Conservation (phyloP, 148 eudicot genomes). For the Suaeda aralocaspica region DNA sequence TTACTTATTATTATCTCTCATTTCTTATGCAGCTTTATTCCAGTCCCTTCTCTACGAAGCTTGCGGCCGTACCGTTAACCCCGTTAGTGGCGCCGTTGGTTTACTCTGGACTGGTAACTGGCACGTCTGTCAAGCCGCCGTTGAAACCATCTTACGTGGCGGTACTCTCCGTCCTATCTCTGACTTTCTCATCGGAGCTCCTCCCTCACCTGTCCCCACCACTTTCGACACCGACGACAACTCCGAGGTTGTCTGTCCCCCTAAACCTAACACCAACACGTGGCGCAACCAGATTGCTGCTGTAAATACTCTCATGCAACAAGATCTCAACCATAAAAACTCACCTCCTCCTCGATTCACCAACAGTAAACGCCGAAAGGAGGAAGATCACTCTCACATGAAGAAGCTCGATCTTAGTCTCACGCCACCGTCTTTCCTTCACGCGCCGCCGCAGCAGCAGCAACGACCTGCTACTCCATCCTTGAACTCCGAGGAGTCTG, state of each 20-base stretch:
- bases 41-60: slow-evolving; percentile 73
- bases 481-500: slow-evolving; percentile 61
- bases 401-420: slow-evolving; percentile 38
- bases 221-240: slow-evolving; percentile 30
- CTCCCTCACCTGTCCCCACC: slow-evolving; percentile 19
- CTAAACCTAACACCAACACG: background rate
- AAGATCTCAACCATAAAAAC: slow-evolving; percentile 21
- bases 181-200: slow-evolving; percentile 39
- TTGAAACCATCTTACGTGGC: slow-evolving; percentile 68
- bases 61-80: slow-evolving; percentile 77
- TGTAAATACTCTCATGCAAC: slow-evolving; percentile 16
- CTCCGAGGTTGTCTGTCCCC: slow-evolving; percentile 32
- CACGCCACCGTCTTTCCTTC: slow-evolving; percentile 22
- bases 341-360: slow-evolving; percentile 19
- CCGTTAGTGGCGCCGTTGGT: slow-evolving; percentile 75
- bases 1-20: background rate
- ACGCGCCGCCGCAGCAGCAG: slow-evolving; percentile 14
- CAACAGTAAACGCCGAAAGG: slow-evolving; percentile 21
- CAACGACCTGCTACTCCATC: slow-evolving; percentile 56
- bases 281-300: slow-evolving; percentile 17
- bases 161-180: slow-evolving; percentile 52
- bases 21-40: slow-evolving; percentile 46
- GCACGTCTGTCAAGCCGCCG: slow-evolving; percentile 71
- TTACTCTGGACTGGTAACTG: slow-evolving; percentile 68
- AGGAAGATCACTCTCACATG: slow-evolving; percentile 4